Conservation (phyloP, 768 basidiomycete genomes). For the Peribolospora kevripleyi region DNA sequence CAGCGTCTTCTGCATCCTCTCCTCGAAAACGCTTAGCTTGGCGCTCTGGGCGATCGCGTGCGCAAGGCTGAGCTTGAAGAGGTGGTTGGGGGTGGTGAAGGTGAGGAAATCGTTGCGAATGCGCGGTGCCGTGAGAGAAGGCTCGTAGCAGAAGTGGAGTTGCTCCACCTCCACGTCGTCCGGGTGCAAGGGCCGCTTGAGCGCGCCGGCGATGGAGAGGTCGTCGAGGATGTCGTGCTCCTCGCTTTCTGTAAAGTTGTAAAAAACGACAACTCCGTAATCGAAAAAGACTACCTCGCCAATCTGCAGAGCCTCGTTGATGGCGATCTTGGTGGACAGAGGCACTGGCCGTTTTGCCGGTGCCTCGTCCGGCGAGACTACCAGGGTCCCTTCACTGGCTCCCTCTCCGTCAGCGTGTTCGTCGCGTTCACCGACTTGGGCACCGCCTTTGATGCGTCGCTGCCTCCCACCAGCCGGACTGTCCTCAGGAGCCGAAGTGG, state of each 20-base stretch:
- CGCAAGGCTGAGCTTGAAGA: slow-evolving; percentile 49
- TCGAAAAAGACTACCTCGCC: too few species aligned
- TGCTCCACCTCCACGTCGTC: slow-evolving; percentile 78
- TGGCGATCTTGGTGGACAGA: too few species aligned
- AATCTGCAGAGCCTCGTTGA: too few species aligned
- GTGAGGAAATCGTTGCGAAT: slow-evolving; percentile 91
- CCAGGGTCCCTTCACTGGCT: too few species aligned
- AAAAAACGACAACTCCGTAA: slow-evolving; percentile 76
- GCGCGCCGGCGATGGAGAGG: slow-evolving; percentile 40
- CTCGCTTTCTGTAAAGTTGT: slow-evolving; percentile 54
- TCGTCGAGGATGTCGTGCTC: slow-evolving; percentile 71
- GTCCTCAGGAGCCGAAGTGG: too few species aligned
- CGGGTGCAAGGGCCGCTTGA: slow-evolving; percentile 37
- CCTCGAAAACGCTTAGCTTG: slow-evolving; percentile 66
- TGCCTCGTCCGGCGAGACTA: too few species aligned
- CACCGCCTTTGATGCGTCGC: too few species aligned
- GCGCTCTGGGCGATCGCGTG: slow-evolving; percentile 90
- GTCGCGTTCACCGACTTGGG: too few species aligned
- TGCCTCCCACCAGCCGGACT: too few species aligned
- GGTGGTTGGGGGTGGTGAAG: neutral
- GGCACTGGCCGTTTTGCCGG: too few species aligned
- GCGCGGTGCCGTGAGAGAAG: slow-evolving; percentile 55
- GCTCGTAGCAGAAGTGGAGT: slow-evolving; percentile 35
- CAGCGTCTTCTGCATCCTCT: slow-evolving; percentile 50
- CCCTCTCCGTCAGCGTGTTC: too few species aligned